Evolutionary conservation across 306 rosid genomes (phyloP).

Genomic region (Cyclanthera cordifolia): DNA sequence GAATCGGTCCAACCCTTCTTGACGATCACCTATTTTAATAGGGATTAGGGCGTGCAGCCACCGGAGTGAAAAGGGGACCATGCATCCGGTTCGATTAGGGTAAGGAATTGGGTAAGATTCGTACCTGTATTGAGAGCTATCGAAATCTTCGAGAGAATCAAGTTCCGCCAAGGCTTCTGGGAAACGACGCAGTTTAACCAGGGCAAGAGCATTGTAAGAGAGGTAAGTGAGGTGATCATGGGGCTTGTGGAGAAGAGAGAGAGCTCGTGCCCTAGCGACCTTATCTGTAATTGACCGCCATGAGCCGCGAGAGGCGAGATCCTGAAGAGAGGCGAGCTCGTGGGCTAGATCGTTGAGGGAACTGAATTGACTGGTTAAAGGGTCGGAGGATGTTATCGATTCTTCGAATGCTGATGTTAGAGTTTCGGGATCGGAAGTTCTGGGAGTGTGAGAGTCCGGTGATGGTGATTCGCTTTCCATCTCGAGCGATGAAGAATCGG

Average conservation of each 20-base stretch:
- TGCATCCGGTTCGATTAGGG: conserved; percentile 56
- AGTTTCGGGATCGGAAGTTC: conserved; percentile 22
- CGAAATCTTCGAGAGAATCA: conserved; percentile 65
- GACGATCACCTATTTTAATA: conserved; percentile 57
- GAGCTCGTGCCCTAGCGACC: conserved; percentile 68
- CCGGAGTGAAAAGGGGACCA: conserved; percentile 86
- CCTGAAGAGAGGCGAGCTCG: conserved; percentile 61
- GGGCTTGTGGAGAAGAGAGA: conserved; percentile 61
- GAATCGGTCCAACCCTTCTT: conserved; percentile 65
- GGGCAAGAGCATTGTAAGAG: conserved; percentile 68
- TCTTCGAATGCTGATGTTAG: conserved; percentile 16
- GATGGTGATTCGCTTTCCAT: conserved; percentile 14
- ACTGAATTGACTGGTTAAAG: conserved; percentile 27
- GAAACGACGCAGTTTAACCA: conserved; percentile 76
- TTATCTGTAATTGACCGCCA: conserved; percentile 84
- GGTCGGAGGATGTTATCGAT: conserved; percentile 26
- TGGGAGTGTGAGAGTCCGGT: conserved; percentile 24
- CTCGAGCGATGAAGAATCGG: not conserved
- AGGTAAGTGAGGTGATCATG: conserved; percentile 77
- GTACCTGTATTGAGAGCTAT: conserved; percentile 47
- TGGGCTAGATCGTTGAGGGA: conserved; percentile 45
- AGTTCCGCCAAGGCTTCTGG: conserved; percentile 68
- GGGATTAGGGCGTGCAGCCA: conserved; percentile 70
- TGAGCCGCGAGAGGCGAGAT: conserved; percentile 75
- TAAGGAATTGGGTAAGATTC: conserved; percentile 53